Evolutionary conservation across 306 rosid species (phyloP), one percentile per base, ranked within the genome.

Genomic region (Malus fusca): DNA sequence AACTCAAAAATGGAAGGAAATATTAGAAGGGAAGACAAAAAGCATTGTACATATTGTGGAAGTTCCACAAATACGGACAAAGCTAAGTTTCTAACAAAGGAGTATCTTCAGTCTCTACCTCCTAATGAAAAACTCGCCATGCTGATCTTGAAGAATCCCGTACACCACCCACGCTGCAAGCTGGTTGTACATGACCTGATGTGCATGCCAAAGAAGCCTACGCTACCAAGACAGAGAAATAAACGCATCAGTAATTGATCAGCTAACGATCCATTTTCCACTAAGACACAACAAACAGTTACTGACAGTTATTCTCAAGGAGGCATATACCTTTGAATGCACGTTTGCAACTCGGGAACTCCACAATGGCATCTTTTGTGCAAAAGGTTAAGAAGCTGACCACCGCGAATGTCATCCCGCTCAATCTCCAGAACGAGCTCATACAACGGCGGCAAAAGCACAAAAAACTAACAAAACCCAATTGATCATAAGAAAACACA

Each of bases 161-260:
- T 92, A 95, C 72, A 95, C 91, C 93, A 92, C 88, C 99, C 99
- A 92, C 4, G 99, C 86, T 46, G 97, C 97, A 60, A 95, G 96
- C 85, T 95, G 99, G 77, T 95, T 90, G 81, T 95, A 92, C 93
- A 95, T 83, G 69, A 92, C 93, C 87, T 92, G 99, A 87, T 95
- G 93, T 58, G 93, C 97, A 52, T 92, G 99, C 99, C 99, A 92
- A 73, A 95, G 99, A 83, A 95, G 97, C 93, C 99, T 95, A 83
- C 56, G 85, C 80, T 90, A 89, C 82, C 89, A 86, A 67, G 83
- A 86, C 33, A 67, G 28, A 83, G 71, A 14, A 81, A 76, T 73
- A 48, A 42, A 74, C 56, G 52, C 72, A 37, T 31, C 67, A 2
- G 18, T 48, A 42, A 73, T 79, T 64, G 63, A 74, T 80, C 79